Conservation (phyloP, 1,284 basidiomycete genomes). For the Heterobasidion occidentale region DNA sequence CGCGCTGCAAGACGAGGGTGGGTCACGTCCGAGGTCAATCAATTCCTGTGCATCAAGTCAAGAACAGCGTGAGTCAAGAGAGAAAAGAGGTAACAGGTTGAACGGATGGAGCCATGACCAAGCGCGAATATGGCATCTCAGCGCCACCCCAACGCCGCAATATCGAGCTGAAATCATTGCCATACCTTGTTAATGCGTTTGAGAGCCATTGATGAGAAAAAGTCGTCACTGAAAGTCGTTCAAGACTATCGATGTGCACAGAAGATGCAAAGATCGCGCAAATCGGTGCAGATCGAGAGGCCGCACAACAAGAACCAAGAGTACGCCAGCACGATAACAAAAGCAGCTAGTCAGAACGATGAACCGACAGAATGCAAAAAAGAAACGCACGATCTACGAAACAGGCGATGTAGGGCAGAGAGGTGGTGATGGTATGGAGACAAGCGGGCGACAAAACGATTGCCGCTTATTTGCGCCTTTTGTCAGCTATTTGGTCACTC, state of each 20-base stretch:
- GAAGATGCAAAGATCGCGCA: constrained; percentile 16
- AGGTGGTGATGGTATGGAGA: constrained; percentile 13
- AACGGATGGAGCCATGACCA: neutral
- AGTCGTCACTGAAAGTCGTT: constrained; percentile 18
- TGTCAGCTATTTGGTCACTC: constrained; percentile 12
- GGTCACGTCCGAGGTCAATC: constrained; percentile 94
- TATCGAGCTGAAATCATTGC: no score
- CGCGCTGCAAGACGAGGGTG: constrained; percentile 95
- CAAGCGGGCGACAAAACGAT: constrained; percentile 2
- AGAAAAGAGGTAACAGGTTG: constrained; percentile 3
- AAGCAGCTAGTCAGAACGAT: constrained; percentile 1
- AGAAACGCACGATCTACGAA: constrained; percentile 13
- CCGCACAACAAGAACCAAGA: neutral
- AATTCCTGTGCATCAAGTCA: constrained; percentile 63
- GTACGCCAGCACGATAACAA: neutral
- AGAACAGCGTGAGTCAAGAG: constrained; percentile 6
- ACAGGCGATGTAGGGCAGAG: constrained; percentile 12
- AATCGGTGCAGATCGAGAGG: constrained; percentile 13
- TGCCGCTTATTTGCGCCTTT: constrained; percentile 10
- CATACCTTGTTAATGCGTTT: constrained; percentile 98
- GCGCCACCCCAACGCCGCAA: no score
- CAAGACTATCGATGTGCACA: constrained; percentile 2
- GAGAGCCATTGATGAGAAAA: constrained; percentile 66
- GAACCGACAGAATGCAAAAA: neutral
- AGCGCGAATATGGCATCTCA: no score